These are phyloP conservation scores for Diphasiastrum complanatum DNA, from an alignment of 83 land plant species.

Conservation along the genomic window DNA sequence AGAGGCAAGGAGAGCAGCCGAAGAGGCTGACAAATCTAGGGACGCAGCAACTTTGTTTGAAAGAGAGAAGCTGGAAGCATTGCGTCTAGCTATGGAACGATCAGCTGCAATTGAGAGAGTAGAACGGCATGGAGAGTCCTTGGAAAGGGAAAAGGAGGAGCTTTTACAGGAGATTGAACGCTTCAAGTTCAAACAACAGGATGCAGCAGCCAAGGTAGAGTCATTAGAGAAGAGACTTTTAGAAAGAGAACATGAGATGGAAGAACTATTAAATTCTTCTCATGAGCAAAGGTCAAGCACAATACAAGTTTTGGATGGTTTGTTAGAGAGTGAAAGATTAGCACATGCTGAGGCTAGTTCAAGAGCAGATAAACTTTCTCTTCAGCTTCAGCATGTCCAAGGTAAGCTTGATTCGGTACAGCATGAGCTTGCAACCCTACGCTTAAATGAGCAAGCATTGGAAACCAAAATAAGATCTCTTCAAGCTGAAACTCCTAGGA, in stretches of 20 bases:
- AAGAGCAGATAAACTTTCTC: slow-evolving; percentile 73
- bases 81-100: slow-evolving; percentile 67
- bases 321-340: slow-evolving; percentile 58
- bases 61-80: slow-evolving; percentile 51
- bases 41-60: slow-evolving; percentile 50
- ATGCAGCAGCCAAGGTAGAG: slow-evolving; percentile 46
- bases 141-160: slow-evolving; percentile 54
- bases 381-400: slow-evolving; percentile 64
- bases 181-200: slow-evolving; percentile 43
- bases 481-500: slow-evolving; percentile 36
- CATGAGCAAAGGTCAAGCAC: slow-evolving; percentile 75
- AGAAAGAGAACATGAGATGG: slow-evolving; percentile 77
- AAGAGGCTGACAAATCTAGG: slow-evolving; percentile 64
- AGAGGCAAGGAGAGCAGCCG: slow-evolving; percentile 61
- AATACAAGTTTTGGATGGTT: slow-evolving; percentile 61
- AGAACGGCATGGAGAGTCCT: slow-evolving; percentile 53
- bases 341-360: slow-evolving; percentile 68
- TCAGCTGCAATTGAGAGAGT: slow-evolving; percentile 58
- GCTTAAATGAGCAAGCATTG: slow-evolving; percentile 65
- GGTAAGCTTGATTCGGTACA: slow-evolving; percentile 65
- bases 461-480: slow-evolving; percentile 53
- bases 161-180: slow-evolving; percentile 45
- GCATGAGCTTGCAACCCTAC: slow-evolving; percentile 53
- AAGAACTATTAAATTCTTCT: slow-evolving; percentile 46
- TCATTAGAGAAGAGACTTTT: slow-evolving; percentile 57